Conservation (phyloP, 2,329 filamentous ascomycete species). For the Pseudofabraea citricarpa region DNA sequence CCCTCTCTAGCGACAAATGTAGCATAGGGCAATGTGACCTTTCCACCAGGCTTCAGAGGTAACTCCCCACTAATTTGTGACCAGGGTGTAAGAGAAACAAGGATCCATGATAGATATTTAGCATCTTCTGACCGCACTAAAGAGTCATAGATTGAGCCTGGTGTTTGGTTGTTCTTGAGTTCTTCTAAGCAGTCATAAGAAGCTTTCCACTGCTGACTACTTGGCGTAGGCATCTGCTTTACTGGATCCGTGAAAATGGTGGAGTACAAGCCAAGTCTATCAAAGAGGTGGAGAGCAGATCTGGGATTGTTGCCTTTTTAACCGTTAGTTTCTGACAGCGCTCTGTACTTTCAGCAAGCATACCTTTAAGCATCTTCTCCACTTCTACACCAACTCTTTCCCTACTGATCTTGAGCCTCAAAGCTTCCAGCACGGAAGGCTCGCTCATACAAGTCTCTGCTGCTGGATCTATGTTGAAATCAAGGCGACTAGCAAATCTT, state of each 20-base stretch:
- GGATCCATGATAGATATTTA: conserved; percentile 69
- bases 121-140: conserved; percentile 62
- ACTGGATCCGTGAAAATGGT: conserved; percentile 70
- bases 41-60: conserved; percentile 35
- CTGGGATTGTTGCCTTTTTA: conserved; percentile 50
- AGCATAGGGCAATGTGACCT: conserved; percentile 52
- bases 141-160: conserved; percentile 43
- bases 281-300: conserved; percentile 58
- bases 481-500: conserved; percentile 80
- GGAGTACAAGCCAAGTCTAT: conserved; percentile 62
- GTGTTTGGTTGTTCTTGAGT: conserved; percentile 39
- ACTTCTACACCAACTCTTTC: conserved; percentile 85
- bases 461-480: conserved; percentile 69
- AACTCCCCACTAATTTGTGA: conserved; percentile 41
- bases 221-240: conserved; percentile 46
- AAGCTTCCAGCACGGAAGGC: conserved; percentile 67
- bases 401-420: conserved; percentile 86
- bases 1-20: conserved; percentile 68
- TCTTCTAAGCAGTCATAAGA: conserved; percentile 60
- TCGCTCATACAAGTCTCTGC: conserved; percentile 73
- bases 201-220: conserved; percentile 54
- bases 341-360: conserved; percentile 10
- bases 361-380: conserved; percentile 84
- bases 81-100: conserved; percentile 75
- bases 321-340: conserved; percentile 13